Conservation (phyloP, 306 rosid species). For the Castanospermum australe region DNA sequence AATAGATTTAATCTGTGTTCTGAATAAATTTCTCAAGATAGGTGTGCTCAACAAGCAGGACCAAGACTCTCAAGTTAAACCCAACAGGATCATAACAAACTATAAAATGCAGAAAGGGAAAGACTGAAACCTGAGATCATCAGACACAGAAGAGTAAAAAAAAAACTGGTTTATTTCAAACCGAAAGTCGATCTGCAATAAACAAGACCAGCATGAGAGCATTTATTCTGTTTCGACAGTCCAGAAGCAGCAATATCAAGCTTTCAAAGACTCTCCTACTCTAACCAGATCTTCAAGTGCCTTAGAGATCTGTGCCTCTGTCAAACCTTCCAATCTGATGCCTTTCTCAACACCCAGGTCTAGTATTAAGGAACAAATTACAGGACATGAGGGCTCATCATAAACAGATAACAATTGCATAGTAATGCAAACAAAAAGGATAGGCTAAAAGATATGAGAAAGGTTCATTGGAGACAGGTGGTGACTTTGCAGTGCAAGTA, state of each 20-base stretch:
- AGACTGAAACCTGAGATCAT: conserved; percentile 6
- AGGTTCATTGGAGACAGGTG: background rate
- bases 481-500: background rate
- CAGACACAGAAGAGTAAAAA: background rate
- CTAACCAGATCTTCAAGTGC: conserved; percentile 78
- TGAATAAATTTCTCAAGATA: background rate
- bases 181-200: background rate
- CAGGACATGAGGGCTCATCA: background rate
- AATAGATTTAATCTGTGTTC: background rate
- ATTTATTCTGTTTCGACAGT: conserved; percentile 48
- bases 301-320: conserved; percentile 79
- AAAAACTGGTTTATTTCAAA: conserved; percentile 2
- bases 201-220: conserved; percentile 15
- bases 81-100: background rate
- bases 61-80: background rate
- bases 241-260: conserved; percentile 33
- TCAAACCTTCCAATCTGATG: conserved; percentile 77
- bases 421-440: background rate
- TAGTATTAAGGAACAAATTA: conserved; percentile 32
- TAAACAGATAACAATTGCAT: background rate
- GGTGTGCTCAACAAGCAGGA: background rate
- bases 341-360: conserved; percentile 89
- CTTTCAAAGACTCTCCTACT: conserved; percentile 63
- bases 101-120: background rate
- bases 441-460: background rate